phyloP scores from a whole-genome alignment of 345 rosid species.

The Eucalyptus globulus region DNA sequence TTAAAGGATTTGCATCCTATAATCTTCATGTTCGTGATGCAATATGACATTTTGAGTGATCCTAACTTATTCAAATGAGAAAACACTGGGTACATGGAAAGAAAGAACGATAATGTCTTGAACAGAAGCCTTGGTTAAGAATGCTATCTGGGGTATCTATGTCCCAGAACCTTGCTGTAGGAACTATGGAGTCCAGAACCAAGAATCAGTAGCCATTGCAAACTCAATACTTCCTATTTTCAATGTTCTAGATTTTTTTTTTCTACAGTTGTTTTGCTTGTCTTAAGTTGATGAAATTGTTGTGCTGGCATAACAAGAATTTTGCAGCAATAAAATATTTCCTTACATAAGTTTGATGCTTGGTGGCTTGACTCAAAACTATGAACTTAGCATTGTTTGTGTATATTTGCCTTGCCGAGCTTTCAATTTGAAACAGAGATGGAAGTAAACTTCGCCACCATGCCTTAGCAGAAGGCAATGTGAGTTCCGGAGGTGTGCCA shows the following conservation, averaged over 20 bases:
- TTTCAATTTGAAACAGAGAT: conserved; percentile 88
- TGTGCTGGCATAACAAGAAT: not conserved
- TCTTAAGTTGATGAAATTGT: not conserved
- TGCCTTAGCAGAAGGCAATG: conserved; percentile 66
- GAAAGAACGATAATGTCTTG: not conserved
- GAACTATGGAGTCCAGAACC: not conserved
- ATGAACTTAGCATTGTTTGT: not conserved
- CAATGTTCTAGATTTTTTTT: not conserved
- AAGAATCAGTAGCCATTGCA: not conserved
- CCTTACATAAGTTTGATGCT: not conserved
- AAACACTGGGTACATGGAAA: not conserved
- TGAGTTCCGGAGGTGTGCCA: conserved; percentile 57
- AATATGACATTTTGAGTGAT: not conserved
- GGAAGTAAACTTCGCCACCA: conserved; percentile 59
- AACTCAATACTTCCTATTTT: not conserved
- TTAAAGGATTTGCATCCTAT: not conserved
- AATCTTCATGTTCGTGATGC: not conserved
- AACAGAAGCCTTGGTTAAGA: not conserved
- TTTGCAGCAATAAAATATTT: not conserved
- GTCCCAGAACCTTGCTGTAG: not conserved
- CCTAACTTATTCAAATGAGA: not conserved
- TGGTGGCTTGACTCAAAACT: not conserved
- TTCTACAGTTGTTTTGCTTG: not conserved
- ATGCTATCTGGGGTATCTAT: not conserved
- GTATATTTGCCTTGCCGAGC: conserved; percentile 14